Base-by-base conservation (phyloP, 768 basidiomycete genomes). In the Coprinellus micaceus region DNA sequence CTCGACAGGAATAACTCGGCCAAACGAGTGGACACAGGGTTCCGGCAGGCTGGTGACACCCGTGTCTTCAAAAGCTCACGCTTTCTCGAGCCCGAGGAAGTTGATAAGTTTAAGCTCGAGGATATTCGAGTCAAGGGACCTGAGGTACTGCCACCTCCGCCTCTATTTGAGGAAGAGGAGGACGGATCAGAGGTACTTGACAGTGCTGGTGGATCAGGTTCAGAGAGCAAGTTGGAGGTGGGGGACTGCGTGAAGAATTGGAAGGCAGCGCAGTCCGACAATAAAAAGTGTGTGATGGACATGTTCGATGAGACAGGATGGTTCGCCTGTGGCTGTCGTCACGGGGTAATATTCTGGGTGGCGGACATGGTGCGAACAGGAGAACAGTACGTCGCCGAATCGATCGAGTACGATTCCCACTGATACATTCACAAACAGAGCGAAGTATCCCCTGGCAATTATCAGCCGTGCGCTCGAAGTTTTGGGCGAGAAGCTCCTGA, bases 261-360 rank as follows among this genome's bases (percentile, higher is more conserved):
- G 48, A 49, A 49, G 29, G 48, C 48, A 9, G 48, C 48, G 17
- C 48, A 54, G 11, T 52, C 55, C 5, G 62, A 71, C 2, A 13
- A 55, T 1, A 59, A 58, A 0, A 51, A 56, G 21, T 36, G 59
- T 3, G 67, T 64, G 62, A 69, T 67, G 70, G 67, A 62, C 0
- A 61, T 71, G 0, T 73, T 71, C 58, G 66, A 69, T n/a, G 69
- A 71, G 58, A 67, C 69, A 0, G 68, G 71, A 1, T 48, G 69
- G 2, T 72, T 70, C 22, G 39, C 70, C 1, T 52, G 60, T 0
- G 59, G 67, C 0, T 73, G 71, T 56, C 56, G 60, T 0, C 71
- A 72, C 56, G 70, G 70, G 0, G 63, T 67, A 41, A 62, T 65
- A 0, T 52, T 70, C 1, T 43, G 63, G 7, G 43, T 68, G 0